Conservation (phyloP, 2,329 filamentous ascomycete species). For the Diplodia seriata region DNA sequence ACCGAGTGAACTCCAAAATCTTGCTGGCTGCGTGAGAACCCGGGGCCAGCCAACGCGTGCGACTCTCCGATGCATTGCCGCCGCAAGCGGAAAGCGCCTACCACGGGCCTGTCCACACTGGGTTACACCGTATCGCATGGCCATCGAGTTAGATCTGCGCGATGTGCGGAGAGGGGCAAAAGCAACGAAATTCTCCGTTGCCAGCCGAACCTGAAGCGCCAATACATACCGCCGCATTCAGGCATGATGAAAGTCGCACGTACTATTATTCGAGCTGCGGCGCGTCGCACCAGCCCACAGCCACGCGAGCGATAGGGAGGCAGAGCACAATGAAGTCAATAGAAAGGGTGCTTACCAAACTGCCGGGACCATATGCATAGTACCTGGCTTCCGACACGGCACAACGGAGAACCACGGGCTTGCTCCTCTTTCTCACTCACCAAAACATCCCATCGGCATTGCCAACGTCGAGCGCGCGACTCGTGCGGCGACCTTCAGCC, state of each 20-base stretch:
- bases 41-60: neutral
- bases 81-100: neutral
- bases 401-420: neutral
- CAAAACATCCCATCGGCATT: neutral
- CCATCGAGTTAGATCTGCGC: slow-evolving; percentile 4
- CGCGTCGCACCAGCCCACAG: neutral
- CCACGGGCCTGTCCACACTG: neutral
- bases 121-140: slow-evolving; percentile 25
- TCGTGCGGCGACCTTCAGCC: neutral
- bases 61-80: neutral
- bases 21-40: too few relatives aligned
- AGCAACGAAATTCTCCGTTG: neutral
- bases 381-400: neutral
- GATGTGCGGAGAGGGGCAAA: neutral
- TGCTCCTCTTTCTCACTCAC: neutral
- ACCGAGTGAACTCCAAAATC: neutral
- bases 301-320: neutral
- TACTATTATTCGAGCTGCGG: neutral
- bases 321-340: neutral
- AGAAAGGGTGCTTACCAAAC: neutral
- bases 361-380: neutral
- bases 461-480: neutral
- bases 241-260: neutral
- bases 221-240: neutral
- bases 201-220: neutral